Evolutionary conservation across 176 grass and related monocot genomes (phyloP).

Genomic region (Carex pumila): DNA sequence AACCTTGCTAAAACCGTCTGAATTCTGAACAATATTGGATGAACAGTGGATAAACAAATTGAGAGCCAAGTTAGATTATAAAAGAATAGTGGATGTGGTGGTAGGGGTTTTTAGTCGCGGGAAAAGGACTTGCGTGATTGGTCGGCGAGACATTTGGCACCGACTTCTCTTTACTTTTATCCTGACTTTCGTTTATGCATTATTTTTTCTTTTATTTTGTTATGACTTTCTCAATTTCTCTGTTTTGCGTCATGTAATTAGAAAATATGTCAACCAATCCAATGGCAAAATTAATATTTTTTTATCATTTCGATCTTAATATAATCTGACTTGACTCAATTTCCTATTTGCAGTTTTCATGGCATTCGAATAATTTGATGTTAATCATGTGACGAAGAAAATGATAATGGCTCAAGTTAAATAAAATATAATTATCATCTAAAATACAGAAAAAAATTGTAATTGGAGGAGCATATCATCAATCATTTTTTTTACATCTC

Average conservation of each 20-base stretch:
- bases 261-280: too few relatives aligned
- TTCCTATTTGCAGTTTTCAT: too few relatives aligned
- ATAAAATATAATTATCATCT: too few relatives aligned
- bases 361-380: too few relatives aligned
- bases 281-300: too few relatives aligned
- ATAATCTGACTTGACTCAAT: too few relatives aligned
- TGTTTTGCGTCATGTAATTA: background rate
- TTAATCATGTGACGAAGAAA: too few relatives aligned
- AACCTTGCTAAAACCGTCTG: conserved; percentile 12
- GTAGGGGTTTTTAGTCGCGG: conserved; percentile 5
- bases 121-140: conserved; percentile 28
- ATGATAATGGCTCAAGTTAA: too few relatives aligned
- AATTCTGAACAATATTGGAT: background rate
- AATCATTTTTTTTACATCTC: too few relatives aligned
- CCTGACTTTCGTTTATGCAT: background rate
- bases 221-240: background rate
- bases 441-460: too few relatives aligned
- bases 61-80: background rate
- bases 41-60: background rate
- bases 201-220: background rate
- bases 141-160: conserved; percentile 36
- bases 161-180: conserved; percentile 20
- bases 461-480: too few relatives aligned
- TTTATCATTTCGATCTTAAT: too few relatives aligned
- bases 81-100: background rate